Conservation (phyloP, 2,329 filamentous ascomycete genomes). For the Calonectria crousiana region DNA sequence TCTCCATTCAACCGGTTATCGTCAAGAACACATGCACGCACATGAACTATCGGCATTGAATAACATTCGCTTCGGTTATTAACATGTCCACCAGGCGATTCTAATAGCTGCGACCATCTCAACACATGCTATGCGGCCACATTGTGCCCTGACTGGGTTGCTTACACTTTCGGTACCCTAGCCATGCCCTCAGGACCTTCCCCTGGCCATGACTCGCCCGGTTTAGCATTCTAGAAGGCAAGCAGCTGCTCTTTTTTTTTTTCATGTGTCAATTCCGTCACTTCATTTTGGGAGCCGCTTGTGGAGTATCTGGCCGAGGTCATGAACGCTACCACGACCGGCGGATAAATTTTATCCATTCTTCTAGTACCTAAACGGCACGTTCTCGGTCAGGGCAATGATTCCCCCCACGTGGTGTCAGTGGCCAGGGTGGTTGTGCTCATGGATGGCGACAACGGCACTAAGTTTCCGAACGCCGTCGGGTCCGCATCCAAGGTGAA, state of each 20-base stretch:
- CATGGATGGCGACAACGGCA: slow-evolving; percentile 16
- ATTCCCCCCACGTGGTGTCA: slow-evolving; percentile 39
- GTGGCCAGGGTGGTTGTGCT: slow-evolving; percentile 25
- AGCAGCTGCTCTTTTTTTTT: slow-evolving; percentile 27
- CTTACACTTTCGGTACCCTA: slow-evolving; percentile 28
- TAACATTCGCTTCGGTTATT: not conserved
- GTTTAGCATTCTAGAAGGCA: slow-evolving; percentile 15
- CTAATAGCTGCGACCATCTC: slow-evolving; percentile 13
- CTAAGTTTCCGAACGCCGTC: slow-evolving; percentile 25
- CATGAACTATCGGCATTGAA: not conserved
- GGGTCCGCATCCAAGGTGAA: slow-evolving; percentile 17
- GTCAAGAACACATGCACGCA: not conserved
- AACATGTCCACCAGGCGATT: slow-evolving; percentile 24
- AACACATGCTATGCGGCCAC: slow-evolving; percentile 26
- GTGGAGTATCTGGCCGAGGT: slow-evolving; percentile 33
- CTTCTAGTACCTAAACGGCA: not conserved
- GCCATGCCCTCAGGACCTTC: slow-evolving; percentile 17
- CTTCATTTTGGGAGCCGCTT: slow-evolving; percentile 12
- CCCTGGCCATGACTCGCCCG: slow-evolving; percentile 19
- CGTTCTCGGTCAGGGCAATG: slow-evolving; percentile 20
- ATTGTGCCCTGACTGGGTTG: slow-evolving; percentile 34
- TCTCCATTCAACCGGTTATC: not conserved
- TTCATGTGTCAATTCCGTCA: slow-evolving; percentile 36
- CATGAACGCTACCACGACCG: slow-evolving; percentile 35
- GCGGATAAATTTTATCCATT: slow-evolving; percentile 23